Base-by-base conservation (phyloP, 2,329 filamentous ascomycete species). In the Thyridium curvatum region DNA sequence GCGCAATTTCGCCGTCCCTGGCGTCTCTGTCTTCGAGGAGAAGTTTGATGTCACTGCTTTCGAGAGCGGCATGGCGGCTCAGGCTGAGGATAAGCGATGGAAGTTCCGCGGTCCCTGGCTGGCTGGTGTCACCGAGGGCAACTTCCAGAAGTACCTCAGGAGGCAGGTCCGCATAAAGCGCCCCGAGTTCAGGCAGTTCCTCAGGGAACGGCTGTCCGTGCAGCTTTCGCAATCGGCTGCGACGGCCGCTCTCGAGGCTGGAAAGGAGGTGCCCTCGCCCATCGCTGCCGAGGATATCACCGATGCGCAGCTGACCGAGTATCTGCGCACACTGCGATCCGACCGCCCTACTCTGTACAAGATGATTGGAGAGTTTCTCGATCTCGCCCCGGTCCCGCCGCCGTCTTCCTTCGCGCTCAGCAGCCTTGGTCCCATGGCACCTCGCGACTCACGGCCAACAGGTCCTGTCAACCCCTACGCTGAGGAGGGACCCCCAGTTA, bases 21-120 rank as follows among this genome's bases (percentile, higher is more conserved):
- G 54, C 34, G 68, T 60, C 48, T 80, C 76, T 3, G 77, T 80
- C 3, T 83, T 83, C 35, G 78, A 82, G 47, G 68, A 75, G 44
- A 62, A 69, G 26, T 59, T 66, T 49, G 79, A 83, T 47, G 60
- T 71, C 35, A 82, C 75, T 31, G 59, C 61, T 18, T 48, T 68
- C 18, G 50, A 55, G 32, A 43, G 52, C 13, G 55, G 56, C 41
- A 48, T 62, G 34, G 52, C 53, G 18, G 47, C 49, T 18, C 52
- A 62, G 31, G 50, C 55, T 29, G 60, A 64, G 35, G 68, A 71
- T 44, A 66, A 65, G 48, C 69, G 79, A 46, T 85, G 81, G 81
- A 83, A 79, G 54, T 84, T 82, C 46, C 61, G 62, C 18, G 81
- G 81, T 1, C 81, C 81, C 3, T 84, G 79, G 79, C 65, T 84